Base-by-base conservation (phyloP, 441 rosid species). In the Raphanus hybrid region DNA sequence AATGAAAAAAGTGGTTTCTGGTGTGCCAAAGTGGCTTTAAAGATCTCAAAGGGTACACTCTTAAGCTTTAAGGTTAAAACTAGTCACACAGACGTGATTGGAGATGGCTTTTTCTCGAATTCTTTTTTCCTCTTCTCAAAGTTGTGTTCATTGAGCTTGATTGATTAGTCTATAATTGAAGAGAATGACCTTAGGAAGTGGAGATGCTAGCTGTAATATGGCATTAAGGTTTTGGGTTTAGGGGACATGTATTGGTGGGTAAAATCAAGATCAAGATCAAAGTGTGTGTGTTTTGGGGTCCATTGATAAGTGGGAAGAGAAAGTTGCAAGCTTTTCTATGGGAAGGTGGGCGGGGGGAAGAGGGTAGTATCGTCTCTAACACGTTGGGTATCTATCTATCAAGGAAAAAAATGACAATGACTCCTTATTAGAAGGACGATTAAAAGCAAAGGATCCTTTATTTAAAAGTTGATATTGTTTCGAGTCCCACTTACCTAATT, bases 311-410 rank as follows among this genome's bases (percentile, higher is more conserved):
- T 67, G 34, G 65, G 69, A 67, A 64, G 79, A 43, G 62, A 80
- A 43, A 69, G 80, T 27, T 71, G 64, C 32, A 71, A 66, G 16
- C 23, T 76, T 75, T 23, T 67, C 83, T 67, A 67, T 75, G 69
- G 69, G 79, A 64, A 58, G 84, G 81, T 80, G 79, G 75, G 23
- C 10, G 52, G 52, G 15, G 52, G 76, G 57, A 70, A 64, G 10
- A 65, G 75, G 76, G 73, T 75, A 71, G 84, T 84, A 75, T 76
- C 85, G 84, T 86, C 83, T 71, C 71, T 67, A 77, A 48, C 76
- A 82, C 80, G 88, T 85, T 87, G 27, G 87, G 91, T 81, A 84
- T 81, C 81, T 76, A 75, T 86, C 81, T 76, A 75, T 86, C 81
- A 80, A 39, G 70, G 73, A 67, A 66, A 71, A 29, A 18, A 41